phyloP scores from a whole-genome alignment of 1,284 basidiomycete genomes.

The Puccinia polysora region DNA sequence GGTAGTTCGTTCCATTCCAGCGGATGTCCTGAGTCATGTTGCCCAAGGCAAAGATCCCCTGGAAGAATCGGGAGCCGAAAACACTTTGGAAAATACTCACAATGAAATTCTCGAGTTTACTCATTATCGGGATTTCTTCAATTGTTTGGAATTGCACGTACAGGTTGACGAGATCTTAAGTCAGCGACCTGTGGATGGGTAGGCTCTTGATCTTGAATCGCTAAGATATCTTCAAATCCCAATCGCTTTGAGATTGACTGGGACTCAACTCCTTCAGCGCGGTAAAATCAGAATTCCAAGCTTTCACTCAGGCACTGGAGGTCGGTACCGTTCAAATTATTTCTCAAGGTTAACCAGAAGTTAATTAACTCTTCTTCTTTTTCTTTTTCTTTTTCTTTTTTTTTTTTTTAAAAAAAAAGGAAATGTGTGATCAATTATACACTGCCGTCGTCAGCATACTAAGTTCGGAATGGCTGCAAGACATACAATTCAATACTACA shows the following conservation, averaged over 20 bases:
- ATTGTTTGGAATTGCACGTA: slow-evolving; percentile 41
- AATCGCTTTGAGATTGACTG: slow-evolving; percentile 3
- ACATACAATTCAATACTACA: slow-evolving; percentile 19
- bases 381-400: background rate
- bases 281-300: slow-evolving; percentile 17
- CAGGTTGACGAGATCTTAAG: slow-evolving; percentile 41
- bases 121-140: slow-evolving; percentile 40
- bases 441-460: slow-evolving; percentile 26
- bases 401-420: slow-evolving; percentile 7
- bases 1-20: slow-evolving; percentile 65
- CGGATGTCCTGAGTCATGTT: slow-evolving; percentile 58
- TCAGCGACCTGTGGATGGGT: slow-evolving; percentile 35
- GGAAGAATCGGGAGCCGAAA: slow-evolving; percentile 4
- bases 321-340: background rate
- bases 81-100: background rate
- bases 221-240: background rate
- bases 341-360: too few species aligned
- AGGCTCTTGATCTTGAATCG: background rate
- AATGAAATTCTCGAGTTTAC: slow-evolving; percentile 43
- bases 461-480: slow-evolving; percentile 39
- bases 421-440: slow-evolving; percentile 31
- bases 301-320: slow-evolving; percentile 27
- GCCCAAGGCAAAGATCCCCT: slow-evolving; percentile 26
- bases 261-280: background rate
- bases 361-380: too few species aligned